Base-by-base conservation (phyloP, 345 rosid species). In the Aethionema arabicum region DNA sequence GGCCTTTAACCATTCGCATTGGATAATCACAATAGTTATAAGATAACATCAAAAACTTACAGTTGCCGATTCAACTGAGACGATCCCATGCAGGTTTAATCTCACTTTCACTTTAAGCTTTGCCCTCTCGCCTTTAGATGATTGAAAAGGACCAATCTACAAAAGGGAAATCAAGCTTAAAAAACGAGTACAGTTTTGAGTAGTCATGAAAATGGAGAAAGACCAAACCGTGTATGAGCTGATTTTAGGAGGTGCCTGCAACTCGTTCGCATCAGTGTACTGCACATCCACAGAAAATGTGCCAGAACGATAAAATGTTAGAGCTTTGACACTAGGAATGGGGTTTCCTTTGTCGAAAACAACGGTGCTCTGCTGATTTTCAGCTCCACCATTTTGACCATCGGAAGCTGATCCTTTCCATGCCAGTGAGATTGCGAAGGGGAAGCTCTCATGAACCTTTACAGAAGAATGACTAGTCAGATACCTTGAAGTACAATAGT, bases 81-180 rank as follows among this genome's bases (percentile, higher is more conserved):
- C 87, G 31, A 93, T 74, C 12, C 99, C 99, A 66, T 93, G 97
- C 76, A 85, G 55, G 78, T 81, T 90, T 74, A 93, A 45, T 29
- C 99, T 86, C 70, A 66, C 95, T 76, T 90, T 93, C 48, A 85
- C 88, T 78, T 93, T 93, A 66, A 93, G 76, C 64, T 93, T 93
- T 40, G 95, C 87, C 37, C 87, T 73, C 52, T 92, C 96, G 66
- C 74, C 78, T 67, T 82, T 85, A 13, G 80, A 56, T 52, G 83
- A 74, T 66, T 88, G 96, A 78, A 93, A 87, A 61, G 99, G 99
- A 59, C 97, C 99, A 37, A 93, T 82, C 99, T 90, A 78, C 69
- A 62, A 46, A 69, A 14, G 41, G 15, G 56, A 53, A 30, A 38
- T n/a, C 11, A 73, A 74, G 50, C 15, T 30, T 58, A 6, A 70